Evolutionary conservation across 306 rosid species (phyloP).

Genomic region (Quercus gilva): DNA sequence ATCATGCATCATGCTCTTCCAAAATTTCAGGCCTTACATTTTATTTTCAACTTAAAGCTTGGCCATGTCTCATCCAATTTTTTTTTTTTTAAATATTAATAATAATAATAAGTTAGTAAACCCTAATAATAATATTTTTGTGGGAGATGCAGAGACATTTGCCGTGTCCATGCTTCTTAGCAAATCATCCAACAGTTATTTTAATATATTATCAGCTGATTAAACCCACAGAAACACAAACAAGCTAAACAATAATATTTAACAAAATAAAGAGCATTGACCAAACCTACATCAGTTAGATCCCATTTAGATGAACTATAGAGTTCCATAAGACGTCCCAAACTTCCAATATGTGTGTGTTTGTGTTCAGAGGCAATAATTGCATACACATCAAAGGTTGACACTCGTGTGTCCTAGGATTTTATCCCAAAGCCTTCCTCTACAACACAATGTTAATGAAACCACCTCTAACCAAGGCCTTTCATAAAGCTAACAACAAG

Average conservation of each 20-base stretch:
- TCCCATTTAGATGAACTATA: background rate
- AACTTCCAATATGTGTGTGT: background rate
- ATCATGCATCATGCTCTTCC: no score
- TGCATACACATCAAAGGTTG: background rate
- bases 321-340: background rate
- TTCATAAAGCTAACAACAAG: constrained; percentile 17
- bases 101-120: no score
- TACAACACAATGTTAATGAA: background rate
- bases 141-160: no score
- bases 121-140: no score
- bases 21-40: no score
- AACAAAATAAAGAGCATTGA: background rate
- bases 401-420: background rate
- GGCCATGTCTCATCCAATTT: no score
- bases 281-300: background rate
- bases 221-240: background rate
- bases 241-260: constrained; percentile 6
- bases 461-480: constrained; percentile 1
- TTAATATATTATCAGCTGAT: background rate
- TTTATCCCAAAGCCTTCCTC: background rate
- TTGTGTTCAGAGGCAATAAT: background rate
- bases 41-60: no score
- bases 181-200: background rate
- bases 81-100: no score
- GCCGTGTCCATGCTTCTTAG: no score